Evolutionary conservation across 768 basidiomycete species (phyloP), one percentile per base, ranked within the genome.

Genomic region (Boletus bicolor): DNA sequence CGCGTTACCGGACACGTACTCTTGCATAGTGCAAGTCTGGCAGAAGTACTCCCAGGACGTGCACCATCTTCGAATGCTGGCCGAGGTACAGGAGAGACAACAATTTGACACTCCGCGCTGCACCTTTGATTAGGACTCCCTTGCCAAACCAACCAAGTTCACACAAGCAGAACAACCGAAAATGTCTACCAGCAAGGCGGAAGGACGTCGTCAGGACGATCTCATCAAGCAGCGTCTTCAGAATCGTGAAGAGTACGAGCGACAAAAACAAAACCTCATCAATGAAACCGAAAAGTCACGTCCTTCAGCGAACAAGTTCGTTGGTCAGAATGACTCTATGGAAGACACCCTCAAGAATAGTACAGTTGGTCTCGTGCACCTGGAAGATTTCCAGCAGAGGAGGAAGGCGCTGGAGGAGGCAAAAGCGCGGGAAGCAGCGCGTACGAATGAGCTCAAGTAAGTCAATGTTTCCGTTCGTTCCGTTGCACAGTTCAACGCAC

Each of bases 261-360:
- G 87, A 19, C 87, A 91, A 69, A 91, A 91, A 64, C 84, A 87
- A 67, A 80, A 80, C 44, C 83, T 93, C 69, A 85, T 91, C 64
- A 83, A 80, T 68, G 94, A 97, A 75, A 94, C 93, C 2, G 91
- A 96, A 76, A 95, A 94, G 72, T 86, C 91, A 38, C 87, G 93
- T 32, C 91, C 93, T 5, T 90, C 91, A 0, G 74, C 83, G 4
- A 86, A 88, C 68, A 89, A 94, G 57, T 98, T 98, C 72, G 90
- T 96, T 37, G 92, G 93, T 1, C 91, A 95, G 70, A 84, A 91
- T 73, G 95, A 98, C 68, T 92, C 91, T 5, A 85, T 97, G 80
- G 96, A 98, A 71, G 96, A 98, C 56, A 81, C 84, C 7, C 80
- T 98, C 49, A 97, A 96, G 79, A 80, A 92, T 58, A 87, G 80